Evolutionary conservation across 2,329 filamentous ascomycete species (phyloP).

Genomic region (Cercospora sp.): DNA sequence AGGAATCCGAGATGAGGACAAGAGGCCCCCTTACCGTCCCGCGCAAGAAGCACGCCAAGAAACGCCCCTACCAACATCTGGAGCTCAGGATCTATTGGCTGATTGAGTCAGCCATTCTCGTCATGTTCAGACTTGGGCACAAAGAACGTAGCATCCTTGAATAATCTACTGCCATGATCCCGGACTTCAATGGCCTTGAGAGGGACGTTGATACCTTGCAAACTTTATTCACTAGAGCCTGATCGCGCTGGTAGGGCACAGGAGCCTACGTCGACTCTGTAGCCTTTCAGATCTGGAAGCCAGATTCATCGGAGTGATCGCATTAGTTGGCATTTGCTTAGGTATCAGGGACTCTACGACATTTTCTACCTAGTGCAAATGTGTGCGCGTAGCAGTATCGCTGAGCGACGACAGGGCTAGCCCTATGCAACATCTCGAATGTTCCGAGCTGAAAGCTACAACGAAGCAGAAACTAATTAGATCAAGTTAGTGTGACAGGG

Average conservation of each 20-base stretch:
- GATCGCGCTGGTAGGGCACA: background rate
- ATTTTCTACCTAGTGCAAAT: background rate
- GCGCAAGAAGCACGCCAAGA: background rate
- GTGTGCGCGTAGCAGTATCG: background rate
- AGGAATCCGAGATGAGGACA: background rate
- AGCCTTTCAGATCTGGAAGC: background rate
- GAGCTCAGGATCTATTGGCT: background rate
- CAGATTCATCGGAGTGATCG: background rate
- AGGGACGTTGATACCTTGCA: background rate
- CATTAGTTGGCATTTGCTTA: background rate
- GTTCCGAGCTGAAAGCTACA: background rate
- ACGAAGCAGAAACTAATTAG: background rate
- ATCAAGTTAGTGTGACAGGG: background rate
- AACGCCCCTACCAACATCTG: background rate
- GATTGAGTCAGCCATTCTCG: background rate
- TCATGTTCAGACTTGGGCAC: background rate
- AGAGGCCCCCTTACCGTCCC: background rate
- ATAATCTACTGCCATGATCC: background rate
- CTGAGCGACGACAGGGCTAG: background rate
- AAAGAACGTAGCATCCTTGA: background rate
- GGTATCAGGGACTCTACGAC: background rate
- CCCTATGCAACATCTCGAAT: background rate
- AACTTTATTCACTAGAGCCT: background rate
- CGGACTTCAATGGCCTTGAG: background rate
- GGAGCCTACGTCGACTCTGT: background rate